Conservation (phyloP, 768 basidiomycete species). For the Mycena venus region DNA sequence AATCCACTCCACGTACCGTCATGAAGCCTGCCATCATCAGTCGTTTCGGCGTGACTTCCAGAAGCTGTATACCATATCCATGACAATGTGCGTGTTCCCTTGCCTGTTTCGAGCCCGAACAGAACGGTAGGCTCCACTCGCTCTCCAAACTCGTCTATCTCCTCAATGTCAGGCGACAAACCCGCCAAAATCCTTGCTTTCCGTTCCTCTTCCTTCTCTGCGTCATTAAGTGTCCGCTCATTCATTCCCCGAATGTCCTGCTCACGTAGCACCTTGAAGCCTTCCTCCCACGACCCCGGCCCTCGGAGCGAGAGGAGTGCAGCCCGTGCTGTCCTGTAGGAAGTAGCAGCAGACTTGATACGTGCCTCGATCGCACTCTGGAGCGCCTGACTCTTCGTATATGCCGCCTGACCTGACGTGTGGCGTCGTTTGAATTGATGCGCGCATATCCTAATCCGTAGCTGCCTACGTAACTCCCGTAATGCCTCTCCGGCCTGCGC, state of each 20-base stretch:
- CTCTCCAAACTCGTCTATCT: background rate
- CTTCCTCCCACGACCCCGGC: conserved; percentile 29
- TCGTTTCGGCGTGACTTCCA: too few relatives aligned
- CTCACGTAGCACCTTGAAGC: too few relatives aligned
- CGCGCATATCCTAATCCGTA: conserved; percentile 32
- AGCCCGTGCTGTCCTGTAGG: conserved; percentile 1
- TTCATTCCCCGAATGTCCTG: conserved; percentile 3
- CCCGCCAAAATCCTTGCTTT: background rate
- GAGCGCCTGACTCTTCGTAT: conserved; percentile 27
- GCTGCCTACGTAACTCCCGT: conserved; percentile 30
- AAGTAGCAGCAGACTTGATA: background rate
- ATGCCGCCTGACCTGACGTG: conserved; percentile 26
- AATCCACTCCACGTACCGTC: background rate
- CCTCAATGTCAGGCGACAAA: background rate
- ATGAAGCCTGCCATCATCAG: background rate
- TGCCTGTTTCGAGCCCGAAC: background rate
- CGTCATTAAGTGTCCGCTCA: background rate
- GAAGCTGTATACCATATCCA: conserved; percentile 2
- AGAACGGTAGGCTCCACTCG: background rate
- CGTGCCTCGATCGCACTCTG: conserved; percentile 32
- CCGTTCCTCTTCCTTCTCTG: conserved; percentile 2
- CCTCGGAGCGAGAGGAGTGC: conserved; percentile 22
- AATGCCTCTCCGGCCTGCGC: conserved; percentile 36
- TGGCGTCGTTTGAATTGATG: conserved; percentile 34
- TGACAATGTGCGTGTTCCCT: background rate